Conservation (phyloP, 805 yeast species). For the Starmera quercuum region DNA sequence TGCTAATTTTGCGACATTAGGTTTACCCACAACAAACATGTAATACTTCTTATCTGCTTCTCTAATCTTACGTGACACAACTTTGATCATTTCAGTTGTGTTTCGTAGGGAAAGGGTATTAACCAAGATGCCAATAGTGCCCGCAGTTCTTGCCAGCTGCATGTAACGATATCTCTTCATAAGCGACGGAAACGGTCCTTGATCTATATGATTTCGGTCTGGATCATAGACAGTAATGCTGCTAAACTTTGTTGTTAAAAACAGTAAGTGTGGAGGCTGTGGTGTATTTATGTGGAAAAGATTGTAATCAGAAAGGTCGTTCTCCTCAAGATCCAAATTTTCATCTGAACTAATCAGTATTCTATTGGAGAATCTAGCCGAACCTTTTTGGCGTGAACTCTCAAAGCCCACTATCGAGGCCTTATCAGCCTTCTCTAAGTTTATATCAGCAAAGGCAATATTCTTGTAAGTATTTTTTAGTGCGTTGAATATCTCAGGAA, state of each 20-base stretch:
- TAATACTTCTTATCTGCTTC: constrained; percentile 86
- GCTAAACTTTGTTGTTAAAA: constrained; percentile 63
- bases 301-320: constrained; percentile 36
- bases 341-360: constrained; percentile 19
- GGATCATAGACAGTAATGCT: constrained; percentile 47
- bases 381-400: not conserved
- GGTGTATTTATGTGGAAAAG: constrained; percentile 71
- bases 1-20: constrained; percentile 94
- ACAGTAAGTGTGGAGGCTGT: constrained; percentile 70
- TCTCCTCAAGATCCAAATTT: constrained; percentile 18
- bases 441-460: constrained; percentile 33
- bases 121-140: constrained; percentile 85
- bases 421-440: constrained; percentile 22
- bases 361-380: constrained; percentile 23
- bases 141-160: constrained; percentile 86
- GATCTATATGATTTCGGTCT: constrained; percentile 18
- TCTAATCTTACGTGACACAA: constrained; percentile 51
- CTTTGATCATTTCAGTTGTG: constrained; percentile 59
- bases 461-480: constrained; percentile 25
- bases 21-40: constrained; percentile 94
- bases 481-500: constrained; percentile 30
- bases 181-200: constrained; percentile 71
- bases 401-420: constrained; percentile 36
- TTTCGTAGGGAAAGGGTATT: constrained; percentile 81
- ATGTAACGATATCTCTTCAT: constrained; percentile 79